phyloP scores from a whole-genome alignment of 2,329 filamentous ascomycete species.

The Fusarium sp. region DNA sequence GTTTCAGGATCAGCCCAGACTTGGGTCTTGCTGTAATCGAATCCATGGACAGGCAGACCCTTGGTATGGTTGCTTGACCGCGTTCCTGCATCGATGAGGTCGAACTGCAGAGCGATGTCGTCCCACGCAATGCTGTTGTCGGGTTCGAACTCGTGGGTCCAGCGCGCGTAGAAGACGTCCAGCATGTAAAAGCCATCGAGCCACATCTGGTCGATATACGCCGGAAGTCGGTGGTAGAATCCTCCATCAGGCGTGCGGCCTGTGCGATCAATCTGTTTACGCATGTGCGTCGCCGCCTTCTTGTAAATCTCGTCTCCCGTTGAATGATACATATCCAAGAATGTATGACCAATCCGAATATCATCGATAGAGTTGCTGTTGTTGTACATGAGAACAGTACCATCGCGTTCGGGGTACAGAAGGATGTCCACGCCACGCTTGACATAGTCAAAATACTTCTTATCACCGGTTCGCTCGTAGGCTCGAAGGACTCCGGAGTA shows the following conservation, averaged over 20 bases:
- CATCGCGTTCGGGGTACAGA: slow-evolving; percentile 38
- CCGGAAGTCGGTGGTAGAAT: slow-evolving; percentile 61
- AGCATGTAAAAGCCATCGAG: slow-evolving; percentile 66
- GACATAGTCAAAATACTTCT: slow-evolving; percentile 41
- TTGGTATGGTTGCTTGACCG: slow-evolving; percentile 46
- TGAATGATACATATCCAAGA: slow-evolving; percentile 29
- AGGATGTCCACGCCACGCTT: slow-evolving; percentile 39
- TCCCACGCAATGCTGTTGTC: slow-evolving; percentile 54
- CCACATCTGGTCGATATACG: slow-evolving; percentile 67
- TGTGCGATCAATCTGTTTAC: slow-evolving; percentile 27
- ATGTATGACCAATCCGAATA: slow-evolving; percentile 29
- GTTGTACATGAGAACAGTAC: slow-evolving; percentile 34
- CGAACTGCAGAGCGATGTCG: slow-evolving; percentile 57
- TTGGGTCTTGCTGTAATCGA: slow-evolving; percentile 60
- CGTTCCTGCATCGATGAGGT: slow-evolving; percentile 57
- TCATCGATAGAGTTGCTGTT: slow-evolving; percentile 33
- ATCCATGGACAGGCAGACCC: slow-evolving; percentile 63
- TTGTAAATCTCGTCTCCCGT: slow-evolving; percentile 31
- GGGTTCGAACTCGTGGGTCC: slow-evolving; percentile 50
- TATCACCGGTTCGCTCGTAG: slow-evolving; percentile 37
- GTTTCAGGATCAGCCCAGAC: slow-evolving; percentile 62
- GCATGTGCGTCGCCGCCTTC: slow-evolving; percentile 19
- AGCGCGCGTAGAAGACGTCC: slow-evolving; percentile 56
- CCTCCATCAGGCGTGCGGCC: slow-evolving; percentile 59
- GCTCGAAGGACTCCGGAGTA: slow-evolving; percentile 28